phyloP scores from a whole-genome alignment of 2,329 filamentous ascomycete genomes.

The Cercospora beticola region DNA sequence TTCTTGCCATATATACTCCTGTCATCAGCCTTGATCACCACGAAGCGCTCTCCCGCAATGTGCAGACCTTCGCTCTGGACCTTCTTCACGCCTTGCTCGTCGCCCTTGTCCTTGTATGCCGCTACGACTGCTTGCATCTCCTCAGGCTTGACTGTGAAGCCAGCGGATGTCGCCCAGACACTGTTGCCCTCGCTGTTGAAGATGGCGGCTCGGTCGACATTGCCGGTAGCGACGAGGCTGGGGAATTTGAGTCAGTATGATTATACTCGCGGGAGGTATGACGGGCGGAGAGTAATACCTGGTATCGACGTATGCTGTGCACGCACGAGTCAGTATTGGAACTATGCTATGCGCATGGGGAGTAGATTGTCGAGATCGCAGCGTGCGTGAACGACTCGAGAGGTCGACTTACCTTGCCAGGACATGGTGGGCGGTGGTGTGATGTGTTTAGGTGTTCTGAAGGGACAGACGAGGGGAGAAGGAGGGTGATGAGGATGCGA shows the following conservation, averaged over 20 bases:
- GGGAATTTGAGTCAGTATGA: constrained; percentile 26
- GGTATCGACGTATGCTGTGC: constrained; percentile 60
- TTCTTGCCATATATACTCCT: constrained; percentile 82
- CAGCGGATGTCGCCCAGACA: constrained; percentile 69
- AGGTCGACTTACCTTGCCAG: constrained; percentile 48
- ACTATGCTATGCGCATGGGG: not conserved
- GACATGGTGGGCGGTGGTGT: constrained; percentile 30
- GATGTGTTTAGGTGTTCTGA: constrained; percentile 6
- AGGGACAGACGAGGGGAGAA: constrained; percentile 1
- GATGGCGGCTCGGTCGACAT: constrained; percentile 82
- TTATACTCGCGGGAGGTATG: constrained; percentile 1
- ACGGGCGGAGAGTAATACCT: constrained; percentile 48
- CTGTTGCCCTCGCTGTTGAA: constrained; percentile 78
- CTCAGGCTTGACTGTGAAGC: constrained; percentile 68
- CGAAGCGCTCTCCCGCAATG: constrained; percentile 73
- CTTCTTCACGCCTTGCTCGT: constrained; percentile 56
- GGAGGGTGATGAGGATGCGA: not conserved
- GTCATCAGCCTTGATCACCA: constrained; percentile 73
- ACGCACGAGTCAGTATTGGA: constrained; percentile 6
- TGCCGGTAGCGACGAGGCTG: constrained; percentile 76
- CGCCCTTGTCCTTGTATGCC: constrained; percentile 54
- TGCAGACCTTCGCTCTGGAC: constrained; percentile 72
- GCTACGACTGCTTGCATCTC: constrained; percentile 58
- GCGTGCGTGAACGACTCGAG: not conserved
- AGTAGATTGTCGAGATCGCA: not conserved